phyloP scores from a whole-genome alignment of 257 asterid genomes.

The Lavandula angustifolia region DNA sequence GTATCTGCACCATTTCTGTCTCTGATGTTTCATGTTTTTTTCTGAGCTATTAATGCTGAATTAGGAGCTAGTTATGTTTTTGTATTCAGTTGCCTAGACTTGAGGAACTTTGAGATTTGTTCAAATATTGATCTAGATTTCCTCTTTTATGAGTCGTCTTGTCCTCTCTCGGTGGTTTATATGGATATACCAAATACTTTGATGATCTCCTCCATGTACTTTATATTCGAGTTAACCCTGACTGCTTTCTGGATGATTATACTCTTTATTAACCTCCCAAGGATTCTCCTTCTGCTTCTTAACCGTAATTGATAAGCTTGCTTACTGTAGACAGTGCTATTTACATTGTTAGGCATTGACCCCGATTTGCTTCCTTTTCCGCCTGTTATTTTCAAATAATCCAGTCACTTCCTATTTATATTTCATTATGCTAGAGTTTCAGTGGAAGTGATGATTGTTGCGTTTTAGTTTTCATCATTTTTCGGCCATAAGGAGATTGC shows the following conservation, averaged over 20 bases:
- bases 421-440: neutral
- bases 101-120: too few relatives aligned
- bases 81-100: too few relatives aligned
- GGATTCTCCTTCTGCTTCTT: neutral
- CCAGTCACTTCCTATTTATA: too few relatives aligned
- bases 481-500: neutral
- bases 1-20: neutral
- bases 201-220: neutral
- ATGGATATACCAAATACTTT: neutral
- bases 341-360: neutral
- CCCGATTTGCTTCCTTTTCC: neutral
- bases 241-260: neutral
- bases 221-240: neutral
- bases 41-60: neutral
- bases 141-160: too few relatives aligned
- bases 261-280: neutral
- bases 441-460: neutral
- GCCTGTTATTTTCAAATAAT: neutral
- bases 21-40: neutral
- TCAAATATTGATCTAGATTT: too few relatives aligned
- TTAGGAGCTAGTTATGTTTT: neutral
- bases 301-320: too few relatives aligned
- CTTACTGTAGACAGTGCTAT: too few relatives aligned
- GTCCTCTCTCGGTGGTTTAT: too few relatives aligned
- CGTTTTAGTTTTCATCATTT: slow-evolving; percentile 3